Evolutionary conservation across 495 filamentous ascomycete species (phyloP), one percentile per base, ranked within the genome.

Genomic region (Daldinia vernicosa): DNA sequence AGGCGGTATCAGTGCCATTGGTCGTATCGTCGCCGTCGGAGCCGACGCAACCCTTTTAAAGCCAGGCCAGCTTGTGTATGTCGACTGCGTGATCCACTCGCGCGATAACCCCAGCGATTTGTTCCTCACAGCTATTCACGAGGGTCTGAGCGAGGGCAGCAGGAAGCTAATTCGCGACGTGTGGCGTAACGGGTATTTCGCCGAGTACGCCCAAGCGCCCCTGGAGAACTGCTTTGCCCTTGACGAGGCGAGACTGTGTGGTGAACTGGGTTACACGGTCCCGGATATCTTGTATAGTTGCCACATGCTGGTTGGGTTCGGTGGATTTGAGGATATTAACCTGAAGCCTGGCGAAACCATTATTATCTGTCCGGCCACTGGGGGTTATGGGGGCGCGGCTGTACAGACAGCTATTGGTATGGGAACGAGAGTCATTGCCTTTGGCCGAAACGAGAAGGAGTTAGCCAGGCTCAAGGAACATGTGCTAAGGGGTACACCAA

Each of bases 361-460:
- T 14, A 78, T 89, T 58, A 71, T 88, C 6, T 77, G 77, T 0
- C 86, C 87, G 0, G 85, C 85, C 1, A 88, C 85, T 0, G 85
- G 84, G 0, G 61, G 60, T 3, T 89, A 79, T 60, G 80, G 84
- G 3, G 80, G 84, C 9, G 80, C 78, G 0, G 84, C 82, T 5
- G 83, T 87, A 0, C 62, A 74, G 2, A 72, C 82, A 8, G 86
- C 86, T 0, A 64, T 84, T 0, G 83, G 84, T 3, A 81, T 88
- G 76, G 86, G 86, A 0, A 84, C 83, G 6, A 81, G 74, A 1
- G 85, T 89, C 17, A 74, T 88, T 27, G 86, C 85, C 0, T 72
- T 80, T 28, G 84, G 85, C 8, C 76, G 87, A 12, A 86, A 85
- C 63, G 65, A 82, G 30, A 66, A 78, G 35, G 60, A 55, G 35